phyloP scores from a whole-genome alignment of 2,329 filamentous ascomycete genomes.

The Elsinoe necatrix region DNA sequence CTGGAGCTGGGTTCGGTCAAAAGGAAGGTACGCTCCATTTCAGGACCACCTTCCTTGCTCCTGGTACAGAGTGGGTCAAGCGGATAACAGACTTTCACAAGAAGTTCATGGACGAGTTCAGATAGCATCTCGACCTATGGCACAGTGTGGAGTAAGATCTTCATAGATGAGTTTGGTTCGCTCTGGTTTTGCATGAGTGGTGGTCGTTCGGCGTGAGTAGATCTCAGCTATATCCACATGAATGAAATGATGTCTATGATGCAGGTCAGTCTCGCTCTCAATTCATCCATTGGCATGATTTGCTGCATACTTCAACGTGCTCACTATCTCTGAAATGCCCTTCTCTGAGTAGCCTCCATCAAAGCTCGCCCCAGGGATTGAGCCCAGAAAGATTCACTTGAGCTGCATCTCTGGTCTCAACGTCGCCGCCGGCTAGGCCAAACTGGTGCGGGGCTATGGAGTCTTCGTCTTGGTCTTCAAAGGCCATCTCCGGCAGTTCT shows the following conservation, averaged over 20 bases:
- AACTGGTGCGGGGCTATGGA: no score
- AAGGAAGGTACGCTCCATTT: conserved; percentile 87
- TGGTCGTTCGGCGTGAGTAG: not conserved
- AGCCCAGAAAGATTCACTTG: no score
- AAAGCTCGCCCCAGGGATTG: no score
- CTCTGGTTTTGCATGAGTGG: not conserved
- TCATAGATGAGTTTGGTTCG: not conserved
- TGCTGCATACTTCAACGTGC: no score
- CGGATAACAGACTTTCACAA: conserved; percentile 83
- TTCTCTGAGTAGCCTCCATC: no score
- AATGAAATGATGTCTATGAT: not conserved
- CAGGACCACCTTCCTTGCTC: conserved; percentile 91
- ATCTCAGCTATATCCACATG: not conserved
- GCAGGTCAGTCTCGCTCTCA: not conserved
- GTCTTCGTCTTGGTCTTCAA: no score
- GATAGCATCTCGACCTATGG: conserved; percentile 21
- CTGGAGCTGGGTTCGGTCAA: conserved; percentile 89
- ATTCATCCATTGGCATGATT: no score
- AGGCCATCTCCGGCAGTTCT: no score
- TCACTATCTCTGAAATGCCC: no score
- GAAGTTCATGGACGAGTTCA: conserved; percentile 79
- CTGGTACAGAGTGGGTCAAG: conserved; percentile 89
- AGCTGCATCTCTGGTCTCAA: no score
- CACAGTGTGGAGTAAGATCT: no score
- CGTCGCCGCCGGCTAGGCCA: no score